A percentile compares a stretch with the other conserved stretches of the same genome.
phyloP scores from a whole-genome alignment of 768 basidiomycete genomes.

The Coprinellus micaceus region DNA sequence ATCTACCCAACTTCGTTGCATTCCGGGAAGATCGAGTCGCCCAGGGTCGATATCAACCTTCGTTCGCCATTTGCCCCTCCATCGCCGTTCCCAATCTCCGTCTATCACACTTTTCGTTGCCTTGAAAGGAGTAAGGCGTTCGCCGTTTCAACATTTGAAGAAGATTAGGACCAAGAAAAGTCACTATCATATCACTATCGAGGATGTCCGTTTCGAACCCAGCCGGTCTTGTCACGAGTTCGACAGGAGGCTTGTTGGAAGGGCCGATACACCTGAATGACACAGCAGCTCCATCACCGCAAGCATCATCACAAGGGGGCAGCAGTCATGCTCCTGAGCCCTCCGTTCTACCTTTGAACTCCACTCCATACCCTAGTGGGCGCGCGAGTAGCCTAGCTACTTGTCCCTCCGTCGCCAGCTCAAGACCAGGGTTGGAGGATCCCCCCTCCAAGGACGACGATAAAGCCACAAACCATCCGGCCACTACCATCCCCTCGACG shows the following conservation, averaged over 20 bases:
- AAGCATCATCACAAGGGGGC: conserved; percentile 7
- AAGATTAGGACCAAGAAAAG: background rate
- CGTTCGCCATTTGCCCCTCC: background rate
- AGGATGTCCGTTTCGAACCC: conserved; percentile 8
- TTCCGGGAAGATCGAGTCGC: background rate
- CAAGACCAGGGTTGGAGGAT: background rate
- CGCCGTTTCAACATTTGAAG: background rate
- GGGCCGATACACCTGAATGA: background rate
- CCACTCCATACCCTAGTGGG: conserved; percentile 1
- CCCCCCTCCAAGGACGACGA: background rate
- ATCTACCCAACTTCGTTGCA: background rate
- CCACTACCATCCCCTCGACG: background rate
- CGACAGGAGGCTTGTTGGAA: background rate
- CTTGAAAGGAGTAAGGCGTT: background rate
- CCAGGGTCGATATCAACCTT: background rate
- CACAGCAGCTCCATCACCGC: conserved; percentile 4
- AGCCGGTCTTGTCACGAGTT: conserved; percentile 10
- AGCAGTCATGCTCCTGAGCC: conserved; percentile 8
- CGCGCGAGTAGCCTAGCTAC: background rate
- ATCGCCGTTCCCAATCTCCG: background rate
- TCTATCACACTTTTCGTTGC: background rate
- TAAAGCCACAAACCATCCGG: background rate
- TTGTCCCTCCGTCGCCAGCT: background rate
- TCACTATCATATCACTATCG: background rate
- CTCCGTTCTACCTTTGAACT: background rate